Evolutionary conservation across 495 filamentous ascomycete genomes (phyloP), one percentile per base, ranked within the genome.

Genomic region (Margaritispora aquatica): DNA sequence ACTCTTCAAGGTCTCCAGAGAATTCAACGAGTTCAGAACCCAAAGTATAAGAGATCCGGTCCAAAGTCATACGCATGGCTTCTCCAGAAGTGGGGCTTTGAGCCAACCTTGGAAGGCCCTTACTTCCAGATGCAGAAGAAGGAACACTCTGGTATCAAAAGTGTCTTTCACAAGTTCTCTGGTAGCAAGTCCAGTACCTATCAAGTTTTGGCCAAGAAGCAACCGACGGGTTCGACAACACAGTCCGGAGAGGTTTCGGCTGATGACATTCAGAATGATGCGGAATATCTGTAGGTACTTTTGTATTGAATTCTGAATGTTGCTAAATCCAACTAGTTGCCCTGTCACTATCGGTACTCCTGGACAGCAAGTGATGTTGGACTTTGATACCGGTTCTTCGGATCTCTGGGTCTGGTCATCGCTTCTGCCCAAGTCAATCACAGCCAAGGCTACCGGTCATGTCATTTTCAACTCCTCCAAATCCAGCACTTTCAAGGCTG

Each of bases 351-450:
- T 92, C 63, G 89, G 89, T 26, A 87, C 82, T 0, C 87, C 87
- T 10, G 73, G 75, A 1, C 87, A 92, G 75, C 84, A 71, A 38
- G 53, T 90, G 57, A 79, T 74, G 51, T 67, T 92, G 50, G 84
- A 90, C 67, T 89, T 92, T 63, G 88, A 93, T 70, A 90, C 88
- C 26, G 89, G 87, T 11, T 88, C 86, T 47, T 77, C 85, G 7
- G 88, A 91, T 77, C 76, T 90, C 38, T 93, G 87, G 89, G 75
- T 88, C 34, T 87, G 84, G 75, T 89, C 85, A 34, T 84, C 75
- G 17, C 72, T 79, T 19, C 71, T 88, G 29, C 72, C 77, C 15
- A 68, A 68, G 21, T 63, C 63, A 64, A 65, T 17, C 58, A 72
- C 48, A 65, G 63, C n/a, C 54, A 69, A 49, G 63, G 66, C 27